A percentile compares a stretch with the other conserved stretches of the same genome.
Evolutionary conservation across 495 filamentous ascomycete genomes (phyloP).

Genomic region (Aspergillus panamensis): DNA sequence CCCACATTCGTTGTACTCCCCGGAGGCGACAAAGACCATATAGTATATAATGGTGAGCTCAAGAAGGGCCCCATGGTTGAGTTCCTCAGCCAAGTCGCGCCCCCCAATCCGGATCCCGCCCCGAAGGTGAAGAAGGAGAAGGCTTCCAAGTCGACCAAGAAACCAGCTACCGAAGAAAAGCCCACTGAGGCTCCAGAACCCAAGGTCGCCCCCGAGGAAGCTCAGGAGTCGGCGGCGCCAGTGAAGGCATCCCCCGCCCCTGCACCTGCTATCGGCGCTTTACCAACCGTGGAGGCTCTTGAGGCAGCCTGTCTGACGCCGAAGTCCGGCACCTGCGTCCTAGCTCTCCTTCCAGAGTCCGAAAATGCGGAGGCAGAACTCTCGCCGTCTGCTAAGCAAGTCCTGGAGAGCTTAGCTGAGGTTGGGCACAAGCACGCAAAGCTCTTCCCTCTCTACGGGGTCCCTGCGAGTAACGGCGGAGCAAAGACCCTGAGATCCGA

Average conservation of each 20-base stretch:
- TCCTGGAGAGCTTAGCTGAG: conserved; percentile 64
- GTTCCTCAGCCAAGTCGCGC: conserved; percentile 75
- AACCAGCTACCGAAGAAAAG: conserved; percentile 29
- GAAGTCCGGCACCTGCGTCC: conserved; percentile 80
- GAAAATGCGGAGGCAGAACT: conserved; percentile 47
- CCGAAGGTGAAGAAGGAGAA: conserved; percentile 45
- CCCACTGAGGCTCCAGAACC: conserved; percentile 49
- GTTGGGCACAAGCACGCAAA: conserved; percentile 71
- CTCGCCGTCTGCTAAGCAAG: conserved; percentile 44
- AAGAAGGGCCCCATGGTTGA: conserved; percentile 78
- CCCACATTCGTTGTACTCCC: conserved; percentile 82
- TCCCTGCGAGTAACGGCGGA: conserved; percentile 60
- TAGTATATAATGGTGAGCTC: conserved; percentile 79
- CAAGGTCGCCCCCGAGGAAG: conserved; percentile 34
- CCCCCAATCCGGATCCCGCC: conserved; percentile 70
- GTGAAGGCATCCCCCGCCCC: conserved; percentile 37
- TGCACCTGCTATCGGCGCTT: conserved; percentile 46
- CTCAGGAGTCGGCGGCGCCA: conserved; percentile 43
- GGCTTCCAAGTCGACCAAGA: conserved; percentile 41
- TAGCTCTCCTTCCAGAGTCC: conserved; percentile 66
- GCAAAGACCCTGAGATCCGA: conserved; percentile 53
- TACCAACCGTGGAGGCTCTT: conserved; percentile 56
- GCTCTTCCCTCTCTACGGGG: conserved; percentile 78
- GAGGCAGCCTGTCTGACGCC: conserved; percentile 66
- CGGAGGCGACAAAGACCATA: conserved; percentile 60